phyloP scores from a whole-genome alignment of 345 rosid species.

The Eucalyptus cloeziana region DNA sequence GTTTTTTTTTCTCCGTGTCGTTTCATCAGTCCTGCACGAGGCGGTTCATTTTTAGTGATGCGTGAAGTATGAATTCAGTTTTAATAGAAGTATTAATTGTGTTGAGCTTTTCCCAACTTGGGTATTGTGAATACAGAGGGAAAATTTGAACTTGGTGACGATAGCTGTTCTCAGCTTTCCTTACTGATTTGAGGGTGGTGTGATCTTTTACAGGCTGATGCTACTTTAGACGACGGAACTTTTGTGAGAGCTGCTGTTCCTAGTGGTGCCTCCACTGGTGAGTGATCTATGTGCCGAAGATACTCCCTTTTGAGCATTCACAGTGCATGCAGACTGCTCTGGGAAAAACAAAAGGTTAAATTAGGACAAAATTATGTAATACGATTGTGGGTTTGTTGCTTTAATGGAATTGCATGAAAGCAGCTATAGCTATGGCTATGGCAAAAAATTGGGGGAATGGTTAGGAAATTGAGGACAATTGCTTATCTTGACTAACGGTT shows the following conservation, averaged over 20 bases:
- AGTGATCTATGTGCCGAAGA: background rate
- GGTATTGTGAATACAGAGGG: background rate
- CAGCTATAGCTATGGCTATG: background rate
- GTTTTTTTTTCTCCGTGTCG: background rate
- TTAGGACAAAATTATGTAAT: background rate
- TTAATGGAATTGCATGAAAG: background rate
- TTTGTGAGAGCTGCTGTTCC: conserved; percentile 61
- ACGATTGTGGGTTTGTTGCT: background rate
- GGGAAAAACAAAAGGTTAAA: background rate
- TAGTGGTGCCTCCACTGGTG: conserved; percentile 70
- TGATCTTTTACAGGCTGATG: conserved; percentile 26
- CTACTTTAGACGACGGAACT: conserved; percentile 22
- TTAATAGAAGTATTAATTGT: background rate
- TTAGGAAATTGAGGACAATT: background rate
- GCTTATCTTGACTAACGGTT: background rate
- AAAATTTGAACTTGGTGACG: background rate
- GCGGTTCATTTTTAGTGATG: background rate
- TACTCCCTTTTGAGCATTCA: background rate
- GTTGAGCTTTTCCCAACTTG: background rate
- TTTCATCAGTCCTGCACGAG: background rate
- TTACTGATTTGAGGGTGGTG: background rate
- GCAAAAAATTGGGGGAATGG: background rate
- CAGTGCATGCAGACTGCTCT: background rate
- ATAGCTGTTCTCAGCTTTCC: background rate
- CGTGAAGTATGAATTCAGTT: background rate